These are phyloP conservation scores for Arthroderma sp. DNA, from an alignment of 2,329 filamentous ascomycete genomes.

Conservation along the genomic window DNA sequence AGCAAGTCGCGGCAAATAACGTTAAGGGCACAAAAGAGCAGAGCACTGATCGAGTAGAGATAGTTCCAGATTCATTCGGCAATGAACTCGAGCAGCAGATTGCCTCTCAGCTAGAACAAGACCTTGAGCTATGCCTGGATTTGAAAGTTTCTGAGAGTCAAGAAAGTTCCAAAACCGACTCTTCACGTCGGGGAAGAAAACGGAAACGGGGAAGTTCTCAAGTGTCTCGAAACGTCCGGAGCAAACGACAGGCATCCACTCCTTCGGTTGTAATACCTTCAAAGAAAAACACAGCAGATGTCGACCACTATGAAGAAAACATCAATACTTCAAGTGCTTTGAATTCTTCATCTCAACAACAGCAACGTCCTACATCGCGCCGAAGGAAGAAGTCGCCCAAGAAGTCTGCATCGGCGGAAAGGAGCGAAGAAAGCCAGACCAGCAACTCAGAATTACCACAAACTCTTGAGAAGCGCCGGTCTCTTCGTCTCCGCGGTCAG, in stretches of 20 bases:
- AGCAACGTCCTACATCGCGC: background rate
- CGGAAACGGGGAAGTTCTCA: conserved; percentile 11
- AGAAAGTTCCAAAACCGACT: background rate
- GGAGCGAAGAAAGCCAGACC: background rate
- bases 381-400: background rate
- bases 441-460: conserved; percentile 7
- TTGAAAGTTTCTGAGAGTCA: conserved; percentile 7
- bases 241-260: background rate
- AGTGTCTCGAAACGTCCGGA: background rate
- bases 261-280: too few species aligned
- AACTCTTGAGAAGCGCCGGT: conserved; percentile 19
- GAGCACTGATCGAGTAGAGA: conserved; percentile 8
- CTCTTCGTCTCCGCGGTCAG: conserved; percentile 17
- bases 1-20: too few species aligned
- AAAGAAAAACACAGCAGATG: too few species aligned
- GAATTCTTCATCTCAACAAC: too few species aligned
- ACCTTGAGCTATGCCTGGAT: conserved; percentile 28
- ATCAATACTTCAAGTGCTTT: too few species aligned
- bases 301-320: too few species aligned
- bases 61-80: conserved; percentile 22
- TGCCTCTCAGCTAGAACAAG: conserved; percentile 33
- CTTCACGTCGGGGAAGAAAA: conserved; percentile 16
- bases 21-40: too few species aligned
- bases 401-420: conserved; percentile 11
- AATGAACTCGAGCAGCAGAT: conserved; percentile 32